Conservation (phyloP, 192 early-diverging fungal genomes). For the Mortierella alpina region DNA sequence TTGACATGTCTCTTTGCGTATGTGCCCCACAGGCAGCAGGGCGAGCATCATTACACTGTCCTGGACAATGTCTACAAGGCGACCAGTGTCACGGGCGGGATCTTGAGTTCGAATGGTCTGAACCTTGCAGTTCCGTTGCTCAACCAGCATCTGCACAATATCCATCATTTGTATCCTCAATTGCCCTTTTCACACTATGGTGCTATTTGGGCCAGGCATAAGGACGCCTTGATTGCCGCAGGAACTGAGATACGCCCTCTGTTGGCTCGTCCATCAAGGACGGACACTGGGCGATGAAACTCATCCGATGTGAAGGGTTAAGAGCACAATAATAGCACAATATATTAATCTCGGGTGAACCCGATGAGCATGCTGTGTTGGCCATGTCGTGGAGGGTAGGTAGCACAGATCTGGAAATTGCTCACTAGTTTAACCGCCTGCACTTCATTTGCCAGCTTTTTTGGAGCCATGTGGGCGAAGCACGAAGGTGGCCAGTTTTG, state of each 20-base stretch:
- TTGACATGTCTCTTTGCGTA: slow-evolving; percentile 41
- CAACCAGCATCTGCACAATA: slow-evolving; percentile 51
- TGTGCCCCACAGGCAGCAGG: slow-evolving; percentile 39
- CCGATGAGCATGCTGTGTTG: too few species aligned
- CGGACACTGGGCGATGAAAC: slow-evolving; percentile 22
- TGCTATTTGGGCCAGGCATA: slow-evolving; percentile 42
- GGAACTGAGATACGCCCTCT: slow-evolving; percentile 35
- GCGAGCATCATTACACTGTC: slow-evolving; percentile 27
- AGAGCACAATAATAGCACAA: not conserved
- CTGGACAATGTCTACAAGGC: slow-evolving; percentile 49
- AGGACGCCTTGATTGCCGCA: slow-evolving; percentile 36
- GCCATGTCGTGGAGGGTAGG: too few species aligned
- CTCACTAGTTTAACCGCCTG: too few species aligned
- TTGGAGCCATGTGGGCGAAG: too few species aligned
- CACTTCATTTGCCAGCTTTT: too few species aligned
- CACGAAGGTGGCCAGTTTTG: too few species aligned
- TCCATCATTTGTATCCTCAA: slow-evolving; percentile 46
- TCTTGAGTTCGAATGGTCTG: slow-evolving; percentile 34
- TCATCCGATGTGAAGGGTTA: too few species aligned
- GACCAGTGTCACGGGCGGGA: slow-evolving; percentile 39
- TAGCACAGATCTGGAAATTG: too few species aligned
- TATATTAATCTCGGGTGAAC: too few species aligned
- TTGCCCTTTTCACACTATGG: slow-evolving; percentile 42
- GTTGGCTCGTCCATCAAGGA: slow-evolving; percentile 22
- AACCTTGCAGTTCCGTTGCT: slow-evolving; percentile 41